Conservation (phyloP, 371 early-diverging fungal species). For the Cokeromyces recurvatus region DNA sequence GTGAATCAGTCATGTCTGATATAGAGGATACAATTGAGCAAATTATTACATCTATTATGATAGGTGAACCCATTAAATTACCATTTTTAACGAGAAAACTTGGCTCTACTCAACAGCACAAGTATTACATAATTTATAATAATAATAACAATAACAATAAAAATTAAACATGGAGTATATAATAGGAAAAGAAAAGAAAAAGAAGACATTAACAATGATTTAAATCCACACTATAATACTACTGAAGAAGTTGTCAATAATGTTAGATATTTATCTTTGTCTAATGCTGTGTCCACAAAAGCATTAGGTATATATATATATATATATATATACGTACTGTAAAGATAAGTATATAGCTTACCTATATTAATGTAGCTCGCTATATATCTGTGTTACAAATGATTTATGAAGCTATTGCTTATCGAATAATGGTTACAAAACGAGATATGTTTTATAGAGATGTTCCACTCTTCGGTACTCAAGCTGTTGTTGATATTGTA, state of each 20-base stretch:
- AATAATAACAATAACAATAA: no score
- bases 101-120: not conserved
- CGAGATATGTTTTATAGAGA: constrained; percentile 45
- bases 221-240: no score
- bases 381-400: constrained; percentile 35
- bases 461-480: constrained; percentile 29
- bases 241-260: no score
- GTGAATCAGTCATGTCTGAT: constrained; percentile 10
- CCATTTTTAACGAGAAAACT: not conserved
- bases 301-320: not conserved
- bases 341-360: no score
- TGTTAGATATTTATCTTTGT: no score
- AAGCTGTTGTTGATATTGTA: constrained; percentile 31
- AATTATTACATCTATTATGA: constrained; percentile 1
- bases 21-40: constrained; percentile 13
- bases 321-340: not conserved
- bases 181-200: no score
- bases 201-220: no score
- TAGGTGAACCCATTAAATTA: constrained; percentile 6
- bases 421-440: constrained; percentile 33
- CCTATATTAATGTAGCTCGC: constrained; percentile 33
- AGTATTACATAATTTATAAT: not conserved
- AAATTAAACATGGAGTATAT: no score
- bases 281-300: not conserved
- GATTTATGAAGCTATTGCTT: constrained; percentile 37